A percentile compares a stretch with the other conserved stretches of the same genome.
These are phyloP conservation scores for Cyberlindnera mrakii DNA, from an alignment of 805 yeast species.

Conservation along the genomic window DNA sequence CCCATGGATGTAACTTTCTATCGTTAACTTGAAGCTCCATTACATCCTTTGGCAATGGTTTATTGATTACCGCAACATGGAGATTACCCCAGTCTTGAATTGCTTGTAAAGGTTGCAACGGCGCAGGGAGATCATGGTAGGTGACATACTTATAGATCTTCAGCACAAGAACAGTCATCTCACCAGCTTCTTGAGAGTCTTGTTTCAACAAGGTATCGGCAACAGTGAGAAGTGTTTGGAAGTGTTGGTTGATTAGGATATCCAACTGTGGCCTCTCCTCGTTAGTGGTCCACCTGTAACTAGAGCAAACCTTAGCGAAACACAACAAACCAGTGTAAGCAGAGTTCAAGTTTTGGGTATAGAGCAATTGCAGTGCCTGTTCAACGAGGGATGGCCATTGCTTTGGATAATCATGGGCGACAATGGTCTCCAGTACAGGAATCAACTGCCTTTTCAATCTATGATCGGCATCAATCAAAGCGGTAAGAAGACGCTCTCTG, in stretches of 20 bases:
- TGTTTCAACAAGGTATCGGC: conserved; percentile 49
- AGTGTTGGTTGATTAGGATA: conserved; percentile 45
- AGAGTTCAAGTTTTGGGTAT: conserved; percentile 34
- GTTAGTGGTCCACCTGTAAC: conserved; percentile 67
- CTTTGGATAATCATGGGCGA: conserved; percentile 43
- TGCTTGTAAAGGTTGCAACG: conserved; percentile 47
- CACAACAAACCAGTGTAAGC: conserved; percentile 65
- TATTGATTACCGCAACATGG: conserved; percentile 61
- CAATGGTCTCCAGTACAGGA: conserved; percentile 49
- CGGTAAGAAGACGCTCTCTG: conserved; percentile 60
- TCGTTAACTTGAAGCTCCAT: conserved; percentile 46
- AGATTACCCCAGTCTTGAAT: conserved; percentile 69
- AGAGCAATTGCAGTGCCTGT: conserved; percentile 38
- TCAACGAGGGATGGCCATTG: conserved; percentile 52
- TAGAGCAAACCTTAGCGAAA: conserved; percentile 61
- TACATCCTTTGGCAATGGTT: conserved; percentile 50
- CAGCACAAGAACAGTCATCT: conserved; percentile 65
- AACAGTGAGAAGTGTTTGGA: conserved; percentile 60
- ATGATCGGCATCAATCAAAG: conserved; percentile 46
- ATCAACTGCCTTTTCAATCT: conserved; percentile 35
- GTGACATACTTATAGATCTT: conserved; percentile 77
- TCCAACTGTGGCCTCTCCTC: conserved; percentile 49
- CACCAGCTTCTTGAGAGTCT: conserved; percentile 46
- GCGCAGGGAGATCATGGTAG: conserved; percentile 62
- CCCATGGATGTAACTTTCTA: conserved; percentile 52